A percentile compares a stretch with the other conserved stretches of the same genome.
Evolutionary conservation across 2,329 filamentous ascomycete genomes (phyloP).

Genomic region (Colletotrichum sp.): DNA sequence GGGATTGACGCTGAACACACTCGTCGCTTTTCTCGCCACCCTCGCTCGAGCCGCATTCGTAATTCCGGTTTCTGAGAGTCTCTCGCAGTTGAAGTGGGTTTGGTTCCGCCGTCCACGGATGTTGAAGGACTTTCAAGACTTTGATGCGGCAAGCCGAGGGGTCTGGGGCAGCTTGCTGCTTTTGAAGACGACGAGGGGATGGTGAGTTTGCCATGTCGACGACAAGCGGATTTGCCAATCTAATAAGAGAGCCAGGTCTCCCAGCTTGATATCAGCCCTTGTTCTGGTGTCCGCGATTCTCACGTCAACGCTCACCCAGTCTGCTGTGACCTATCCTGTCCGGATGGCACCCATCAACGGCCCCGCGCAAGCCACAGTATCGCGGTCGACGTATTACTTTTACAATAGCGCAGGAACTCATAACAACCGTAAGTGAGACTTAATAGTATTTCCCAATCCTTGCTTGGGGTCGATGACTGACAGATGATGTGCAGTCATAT

Average conservation of each 20-base stretch:
- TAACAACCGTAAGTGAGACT: not conserved
- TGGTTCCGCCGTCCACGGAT: constrained; percentile 22
- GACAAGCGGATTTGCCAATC: not conserved
- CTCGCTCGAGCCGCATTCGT: constrained; percentile 26
- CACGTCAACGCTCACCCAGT: constrained; percentile 7
- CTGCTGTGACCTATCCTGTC: not conserved
- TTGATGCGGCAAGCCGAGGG: constrained; percentile 26
- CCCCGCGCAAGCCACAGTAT: not conserved
- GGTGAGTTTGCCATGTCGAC: not conserved
- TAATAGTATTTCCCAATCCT: not conserved
- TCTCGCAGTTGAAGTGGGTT: constrained; percentile 30
- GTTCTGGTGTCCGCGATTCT: not conserved
- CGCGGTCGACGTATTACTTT: not conserved
- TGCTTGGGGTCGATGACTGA: not conserved
- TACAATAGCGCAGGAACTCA: not conserved
- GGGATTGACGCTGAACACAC: constrained; percentile 31
- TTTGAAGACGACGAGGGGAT: not conserved
- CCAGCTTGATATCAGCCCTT: not conserved
- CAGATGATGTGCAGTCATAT: not conserved
- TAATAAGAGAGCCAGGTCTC: not conserved
- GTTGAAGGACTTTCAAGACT: constrained; percentile 25
- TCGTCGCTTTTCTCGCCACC: constrained; percentile 30
- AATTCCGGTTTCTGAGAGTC: constrained; percentile 27
- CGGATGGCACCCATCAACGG: not conserved
- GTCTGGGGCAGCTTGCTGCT: constrained; percentile 18